Conservation (phyloP, 768 basidiomycete genomes). For the Roridomyces roridus region DNA sequence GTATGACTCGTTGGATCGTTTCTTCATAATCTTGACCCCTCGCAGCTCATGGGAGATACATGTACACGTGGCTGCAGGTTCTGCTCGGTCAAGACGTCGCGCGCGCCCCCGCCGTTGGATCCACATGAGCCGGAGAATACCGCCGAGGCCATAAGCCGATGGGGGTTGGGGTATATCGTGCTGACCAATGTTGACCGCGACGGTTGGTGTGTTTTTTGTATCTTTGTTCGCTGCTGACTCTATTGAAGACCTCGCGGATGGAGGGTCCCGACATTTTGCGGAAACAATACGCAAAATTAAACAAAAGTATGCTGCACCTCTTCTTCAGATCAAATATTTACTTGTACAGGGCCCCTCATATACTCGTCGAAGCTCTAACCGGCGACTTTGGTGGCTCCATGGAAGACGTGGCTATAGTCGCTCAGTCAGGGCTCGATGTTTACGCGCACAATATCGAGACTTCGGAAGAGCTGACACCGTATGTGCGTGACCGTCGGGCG, state of each 20-base stretch:
- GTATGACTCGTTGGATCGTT: constrained; percentile 44
- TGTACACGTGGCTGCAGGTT: constrained; percentile 98
- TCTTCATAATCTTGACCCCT: not conserved
- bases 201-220: constrained; percentile 51
- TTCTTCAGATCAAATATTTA: too few species aligned
- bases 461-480: constrained; percentile 91
- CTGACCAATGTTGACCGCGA: constrained; percentile 96
- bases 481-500: constrained; percentile 93
- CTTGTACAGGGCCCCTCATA: constrained; percentile 94
- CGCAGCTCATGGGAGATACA: constrained; percentile 96
- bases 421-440: constrained; percentile 93
- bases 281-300: constrained; percentile 96
- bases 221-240: not conserved
- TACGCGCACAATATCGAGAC: constrained; percentile 99
- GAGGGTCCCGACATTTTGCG: constrained; percentile 93
- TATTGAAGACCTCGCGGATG: constrained; percentile 82
- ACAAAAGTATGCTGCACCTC: constrained; percentile 90
- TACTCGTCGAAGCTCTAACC: constrained; percentile 95
- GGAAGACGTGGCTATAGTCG: constrained; percentile 79
- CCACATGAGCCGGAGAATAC: constrained; percentile 98
- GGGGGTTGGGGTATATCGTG: constrained; percentile 98
- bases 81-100: constrained; percentile 95
- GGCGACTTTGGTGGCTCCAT: constrained; percentile 90
- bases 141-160: constrained; percentile 95
- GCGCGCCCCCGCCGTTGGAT: constrained; percentile 87